A percentile compares a stretch with the other conserved stretches of the same genome.
Conservation (phyloP, 129 eudicot genomes). For the Pulicaria dysenterica region DNA sequence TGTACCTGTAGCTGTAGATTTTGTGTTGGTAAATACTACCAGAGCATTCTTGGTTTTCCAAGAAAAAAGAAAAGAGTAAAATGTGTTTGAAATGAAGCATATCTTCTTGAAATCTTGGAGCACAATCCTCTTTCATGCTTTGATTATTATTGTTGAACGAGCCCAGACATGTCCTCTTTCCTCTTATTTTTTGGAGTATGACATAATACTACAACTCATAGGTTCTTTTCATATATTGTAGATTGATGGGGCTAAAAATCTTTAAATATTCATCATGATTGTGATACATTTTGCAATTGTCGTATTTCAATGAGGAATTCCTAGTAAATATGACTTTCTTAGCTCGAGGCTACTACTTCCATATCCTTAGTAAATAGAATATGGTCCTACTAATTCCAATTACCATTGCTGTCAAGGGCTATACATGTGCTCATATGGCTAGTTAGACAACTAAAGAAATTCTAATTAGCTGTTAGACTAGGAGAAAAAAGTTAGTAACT, state of each 20-base stretch:
- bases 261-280: background rate
- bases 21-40: background rate
- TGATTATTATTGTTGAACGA: constrained; percentile 4
- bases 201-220: too few species aligned
- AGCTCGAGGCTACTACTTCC: background rate
- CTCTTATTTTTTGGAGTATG: too few species aligned
- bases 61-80: background rate
- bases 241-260: background rate
- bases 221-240: too few species aligned
- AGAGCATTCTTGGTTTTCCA: too few species aligned
- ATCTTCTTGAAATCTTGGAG: constrained; percentile 2
- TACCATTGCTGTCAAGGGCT: too few species aligned
- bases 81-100: background rate
- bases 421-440: too few species aligned
- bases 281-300: background rate
- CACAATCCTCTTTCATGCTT: background rate
- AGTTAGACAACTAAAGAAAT: too few species aligned
- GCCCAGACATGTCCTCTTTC: background rate
- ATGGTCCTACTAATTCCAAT: background rate
- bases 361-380: background rate
- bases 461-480: too few species aligned
- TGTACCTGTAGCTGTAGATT: background rate
- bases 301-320: background rate
- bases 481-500: too few species aligned
- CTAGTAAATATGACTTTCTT: background rate